phyloP scores from a whole-genome alignment of 2,329 filamentous ascomycete species.

The Aspergillus oerlinghausenensis region DNA sequence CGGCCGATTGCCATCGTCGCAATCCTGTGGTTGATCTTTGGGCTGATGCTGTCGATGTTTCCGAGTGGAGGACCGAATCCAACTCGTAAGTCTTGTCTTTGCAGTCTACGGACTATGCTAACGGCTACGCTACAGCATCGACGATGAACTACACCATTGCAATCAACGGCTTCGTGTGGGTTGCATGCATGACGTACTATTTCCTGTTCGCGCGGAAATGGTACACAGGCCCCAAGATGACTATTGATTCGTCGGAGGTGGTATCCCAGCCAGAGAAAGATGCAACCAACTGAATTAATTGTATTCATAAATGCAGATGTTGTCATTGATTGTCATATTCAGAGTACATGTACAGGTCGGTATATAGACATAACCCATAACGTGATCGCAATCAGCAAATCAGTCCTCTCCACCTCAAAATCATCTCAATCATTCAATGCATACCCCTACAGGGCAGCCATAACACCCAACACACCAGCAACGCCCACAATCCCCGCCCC shows the following conservation, averaged over 20 bases:
- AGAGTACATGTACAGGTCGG: conserved; percentile 1
- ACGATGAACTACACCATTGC: conserved; percentile 62
- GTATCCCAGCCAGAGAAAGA: background rate
- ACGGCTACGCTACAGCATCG: conserved; percentile 25
- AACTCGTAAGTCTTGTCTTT: conserved; percentile 28
- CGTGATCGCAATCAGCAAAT: background rate
- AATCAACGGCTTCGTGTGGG: conserved; percentile 57
- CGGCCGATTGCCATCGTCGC: conserved; percentile 51
- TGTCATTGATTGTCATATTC: background rate
- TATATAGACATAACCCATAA: background rate
- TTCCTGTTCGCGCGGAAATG: conserved; percentile 55
- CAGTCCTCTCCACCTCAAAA: background rate
- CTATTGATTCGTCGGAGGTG: conserved; percentile 35
- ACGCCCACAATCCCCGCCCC: conserved; percentile 17
- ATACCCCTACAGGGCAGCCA: conserved; percentile 25
- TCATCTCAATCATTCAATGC: background rate
- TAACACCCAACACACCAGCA: conserved; percentile 26
- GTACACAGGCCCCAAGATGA: conserved; percentile 59
- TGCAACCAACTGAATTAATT: too few relatives aligned
- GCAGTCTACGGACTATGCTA: background rate
- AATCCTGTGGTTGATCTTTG: conserved; percentile 52
- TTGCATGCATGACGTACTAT: conserved; percentile 54
- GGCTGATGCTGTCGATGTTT: conserved; percentile 56
- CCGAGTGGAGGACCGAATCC: conserved; percentile 53
- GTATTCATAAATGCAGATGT: too few relatives aligned